Evolutionary conservation across 345 rosid genomes (phyloP).

Genomic region (thale cress (Arabidopsis thaliana)): DNA sequence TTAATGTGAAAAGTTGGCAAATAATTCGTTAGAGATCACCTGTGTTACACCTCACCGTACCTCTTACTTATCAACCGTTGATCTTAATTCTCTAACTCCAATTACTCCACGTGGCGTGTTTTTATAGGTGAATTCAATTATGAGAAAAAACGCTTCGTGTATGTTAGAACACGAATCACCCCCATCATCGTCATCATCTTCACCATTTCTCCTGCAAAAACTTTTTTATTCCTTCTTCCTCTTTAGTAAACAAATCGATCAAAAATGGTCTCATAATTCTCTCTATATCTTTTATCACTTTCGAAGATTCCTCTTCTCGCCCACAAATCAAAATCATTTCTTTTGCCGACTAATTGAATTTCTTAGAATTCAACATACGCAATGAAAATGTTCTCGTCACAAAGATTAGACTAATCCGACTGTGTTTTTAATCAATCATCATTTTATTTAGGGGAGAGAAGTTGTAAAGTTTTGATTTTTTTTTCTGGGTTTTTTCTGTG

Average conservation of each 20-base stretch:
- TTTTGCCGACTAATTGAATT: slow-evolving; percentile 2
- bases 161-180: slow-evolving; percentile 33
- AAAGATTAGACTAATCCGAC: slow-evolving; percentile 21
- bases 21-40: slow-evolving; percentile 38
- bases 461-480: background rate
- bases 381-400: slow-evolving; percentile 15
- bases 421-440: slow-evolving; percentile 46
- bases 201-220: slow-evolving; percentile 41
- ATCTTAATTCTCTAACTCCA: background rate
- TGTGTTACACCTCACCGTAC: slow-evolving; percentile 27
- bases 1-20: slow-evolving; percentile 48
- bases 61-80: background rate
- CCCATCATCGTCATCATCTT: slow-evolving; percentile 22
- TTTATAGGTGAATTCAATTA: background rate
- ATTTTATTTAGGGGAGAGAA: slow-evolving; percentile 40
- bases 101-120: slow-evolving; percentile 29
- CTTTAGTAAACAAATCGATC: slow-evolving; percentile 17
- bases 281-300: slow-evolving; percentile 5
- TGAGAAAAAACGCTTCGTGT: slow-evolving; percentile 35
- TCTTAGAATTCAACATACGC: background rate
- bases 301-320: slow-evolving; percentile 54
- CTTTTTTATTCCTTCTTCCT: slow-evolving; percentile 11
- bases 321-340: slow-evolving; percentile 40
- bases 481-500: slow-evolving; percentile 40
- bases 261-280: slow-evolving; percentile 19